Percentiles rank a stretch among this genome's conserved stretches.
Conservation (phyloP, 371 early-diverging fungal genomes). For the Capillidium rhysosporum region DNA sequence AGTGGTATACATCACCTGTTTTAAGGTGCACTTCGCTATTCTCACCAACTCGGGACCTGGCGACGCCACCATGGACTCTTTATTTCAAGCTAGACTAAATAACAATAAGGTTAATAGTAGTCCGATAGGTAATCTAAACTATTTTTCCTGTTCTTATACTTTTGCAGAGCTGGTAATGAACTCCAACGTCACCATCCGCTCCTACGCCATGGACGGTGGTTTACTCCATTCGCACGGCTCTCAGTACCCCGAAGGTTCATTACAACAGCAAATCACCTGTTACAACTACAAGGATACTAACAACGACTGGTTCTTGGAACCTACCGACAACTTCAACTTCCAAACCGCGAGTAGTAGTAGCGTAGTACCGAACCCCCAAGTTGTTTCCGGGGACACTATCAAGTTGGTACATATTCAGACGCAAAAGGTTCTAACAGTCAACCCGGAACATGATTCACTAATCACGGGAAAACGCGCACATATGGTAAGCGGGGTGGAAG, state of each 20-base stretch:
- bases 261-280: constrained; percentile 94
- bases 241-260: constrained; percentile 77
- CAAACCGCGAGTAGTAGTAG: background rate
- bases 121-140: constrained; percentile 45
- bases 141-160: background rate
- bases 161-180: constrained; percentile 73
- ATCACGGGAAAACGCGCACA: constrained; percentile 46
- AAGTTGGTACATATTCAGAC: constrained; percentile 63
- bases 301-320: constrained; percentile 76
- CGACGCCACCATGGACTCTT: constrained; percentile 96
- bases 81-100: constrained; percentile 88
- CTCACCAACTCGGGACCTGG: constrained; percentile 79
- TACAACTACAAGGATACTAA: constrained; percentile 96
- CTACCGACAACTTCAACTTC: background rate
- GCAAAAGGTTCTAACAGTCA: constrained; percentile 59
- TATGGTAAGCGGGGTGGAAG: constrained; percentile 74
- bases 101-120: constrained; percentile 62
- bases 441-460: constrained; percentile 52
- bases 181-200: constrained; percentile 75
- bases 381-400: constrained; percentile 43
- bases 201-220: constrained; percentile 76
- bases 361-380: constrained; percentile 22
- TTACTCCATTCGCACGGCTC: constrained; percentile 95
- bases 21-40: constrained; percentile 82
- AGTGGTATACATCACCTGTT: constrained; percentile 67